Percentiles rank a stretch among this genome's conserved stretches.
phyloP scores from a whole-genome alignment of 2,329 filamentous ascomycete genomes.

The Fusarium fujikuroi region DNA sequence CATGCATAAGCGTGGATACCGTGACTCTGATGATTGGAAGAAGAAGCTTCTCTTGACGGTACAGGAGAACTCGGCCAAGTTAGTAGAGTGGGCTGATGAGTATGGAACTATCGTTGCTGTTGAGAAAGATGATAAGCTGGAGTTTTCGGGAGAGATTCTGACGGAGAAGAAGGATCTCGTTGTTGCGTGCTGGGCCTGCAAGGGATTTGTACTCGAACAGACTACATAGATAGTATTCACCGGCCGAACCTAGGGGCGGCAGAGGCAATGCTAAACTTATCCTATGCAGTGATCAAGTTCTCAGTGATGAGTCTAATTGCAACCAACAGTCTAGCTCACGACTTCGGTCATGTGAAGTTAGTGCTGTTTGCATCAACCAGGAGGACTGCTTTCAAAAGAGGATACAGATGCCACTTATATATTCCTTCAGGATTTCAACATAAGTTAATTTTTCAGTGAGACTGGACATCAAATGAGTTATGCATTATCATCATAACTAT shows the following conservation, averaged over 20 bases:
- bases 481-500: background rate
- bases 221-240: background rate
- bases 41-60: background rate
- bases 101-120: background rate
- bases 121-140: background rate
- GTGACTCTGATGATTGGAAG: background rate
- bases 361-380: background rate
- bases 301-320: accelerated
- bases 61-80: background rate
- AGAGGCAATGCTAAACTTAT: background rate
- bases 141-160: background rate
- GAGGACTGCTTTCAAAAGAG: no score
- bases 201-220: background rate
- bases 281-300: background rate
- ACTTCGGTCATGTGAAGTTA: background rate
- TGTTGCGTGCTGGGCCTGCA: background rate
- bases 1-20: background rate
- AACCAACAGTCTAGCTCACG: background rate
- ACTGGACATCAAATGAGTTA: no score
- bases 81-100: background rate
- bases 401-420: no score
- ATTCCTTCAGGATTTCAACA: no score
- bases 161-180: background rate
- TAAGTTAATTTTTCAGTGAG: no score
- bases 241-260: background rate